Conservation (phyloP, 2,329 filamentous ascomycete genomes). For the Verticillium longisporum region DNA sequence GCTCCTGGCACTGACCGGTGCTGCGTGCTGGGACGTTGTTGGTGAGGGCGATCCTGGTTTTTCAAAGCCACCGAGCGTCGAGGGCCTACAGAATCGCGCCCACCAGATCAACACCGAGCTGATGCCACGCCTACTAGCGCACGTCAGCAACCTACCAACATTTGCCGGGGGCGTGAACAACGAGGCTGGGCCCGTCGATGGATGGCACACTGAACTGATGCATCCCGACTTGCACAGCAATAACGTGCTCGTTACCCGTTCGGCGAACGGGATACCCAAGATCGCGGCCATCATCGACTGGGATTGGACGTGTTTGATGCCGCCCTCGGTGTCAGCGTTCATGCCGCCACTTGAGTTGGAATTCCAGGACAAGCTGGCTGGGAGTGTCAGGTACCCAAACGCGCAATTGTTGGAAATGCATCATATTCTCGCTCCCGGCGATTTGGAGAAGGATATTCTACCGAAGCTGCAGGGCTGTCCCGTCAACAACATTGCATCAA, state of each 20-base stretch:
- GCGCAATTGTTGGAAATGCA: not conserved
- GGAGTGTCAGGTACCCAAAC: not conserved
- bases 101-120: not conserved
- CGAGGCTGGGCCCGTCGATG: constrained; percentile 1
- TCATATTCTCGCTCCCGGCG: not conserved
- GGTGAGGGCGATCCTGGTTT: not conserved
- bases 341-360: not conserved
- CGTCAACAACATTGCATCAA: not conserved
- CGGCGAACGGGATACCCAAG: no score
- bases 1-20: not conserved
- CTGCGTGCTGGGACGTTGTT: not conserved
- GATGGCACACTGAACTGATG: constrained; percentile 1
- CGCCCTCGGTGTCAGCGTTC: constrained; percentile 1
- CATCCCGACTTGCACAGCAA: constrained; percentile 6
- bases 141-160: not conserved
- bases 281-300: constrained; percentile 8
- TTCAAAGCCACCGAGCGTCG: not conserved
- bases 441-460: not conserved
- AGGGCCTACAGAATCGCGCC: not conserved
- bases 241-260: constrained; percentile 1
- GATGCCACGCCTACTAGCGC: not conserved
- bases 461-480: not conserved
- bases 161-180: not conserved
- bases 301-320: constrained; percentile 7
- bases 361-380: not conserved